Evolutionary conservation across 148 eudicot species (phyloP), one percentile per base, ranked within the genome.

Genomic region (Oxyria digyna): DNA sequence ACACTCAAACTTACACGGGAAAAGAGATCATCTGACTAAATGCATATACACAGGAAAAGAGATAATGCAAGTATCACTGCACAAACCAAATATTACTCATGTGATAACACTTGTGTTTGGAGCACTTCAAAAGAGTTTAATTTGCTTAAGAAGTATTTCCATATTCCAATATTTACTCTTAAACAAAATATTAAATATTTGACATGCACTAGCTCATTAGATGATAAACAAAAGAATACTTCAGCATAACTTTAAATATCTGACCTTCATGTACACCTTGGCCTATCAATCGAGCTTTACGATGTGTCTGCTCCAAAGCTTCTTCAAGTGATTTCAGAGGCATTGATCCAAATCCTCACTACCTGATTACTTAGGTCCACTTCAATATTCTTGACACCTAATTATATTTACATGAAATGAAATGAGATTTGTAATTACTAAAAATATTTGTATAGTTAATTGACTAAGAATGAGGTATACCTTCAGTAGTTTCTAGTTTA

Each of bases 241-340:
- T 1, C 54, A 40, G 33, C 32, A 42, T 33, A 41, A 18, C 29
- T 26, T 17, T 4, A 41, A 57, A 33, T 3, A 64, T 71, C 83
- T 69, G 74, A 94, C 97, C 99, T 75, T 88, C 97, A 20, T 89
- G 99, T 46, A 82, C 76, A 57, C 99, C 97, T 81, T 94, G 99
- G 69, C 99, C 97, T 73, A 94, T 94, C 43, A 94, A 69, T 20
- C 93, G 79, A 71, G 97, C 89, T 68, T 80, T 88, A 72, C 82
- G 81, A 42, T 96, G 96, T 3, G 92, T 84, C 81, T 90, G 91
- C 79, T 85, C 89, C 85, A 94, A 78, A 69, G 99, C 97, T 71
- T 91, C 90, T 50, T 83, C 77, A 89, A 94, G 76, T 42, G 74
- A 72, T 81, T 90, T 91, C 70, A 87, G 84, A 8, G 93, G 83